Percentiles rank a stretch among this genome's conserved stretches.
Evolutionary conservation across 805 yeast species (phyloP).

Genomic region (Metschnikowia lunata): DNA sequence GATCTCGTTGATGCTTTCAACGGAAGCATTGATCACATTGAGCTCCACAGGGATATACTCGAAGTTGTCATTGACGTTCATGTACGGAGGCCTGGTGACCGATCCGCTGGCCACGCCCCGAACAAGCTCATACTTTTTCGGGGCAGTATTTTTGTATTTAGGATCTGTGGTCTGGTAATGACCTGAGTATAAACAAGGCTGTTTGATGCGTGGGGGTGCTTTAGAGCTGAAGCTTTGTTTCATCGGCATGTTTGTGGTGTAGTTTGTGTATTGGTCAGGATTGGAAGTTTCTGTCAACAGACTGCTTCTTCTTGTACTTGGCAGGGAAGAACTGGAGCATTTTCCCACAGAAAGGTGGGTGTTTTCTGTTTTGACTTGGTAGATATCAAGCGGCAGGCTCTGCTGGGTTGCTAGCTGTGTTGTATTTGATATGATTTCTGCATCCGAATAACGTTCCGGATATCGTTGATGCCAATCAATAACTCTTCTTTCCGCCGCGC

Average conservation of each 20-base stretch:
- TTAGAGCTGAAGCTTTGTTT: not conserved
- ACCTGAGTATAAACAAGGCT: constrained; percentile 2
- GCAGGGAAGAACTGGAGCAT: constrained; percentile 1
- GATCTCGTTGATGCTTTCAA: constrained; percentile 48
- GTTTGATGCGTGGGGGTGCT: not conserved
- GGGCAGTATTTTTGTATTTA: not conserved
- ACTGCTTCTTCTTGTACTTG: constrained; percentile 7
- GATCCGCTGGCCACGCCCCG: constrained; percentile 58
- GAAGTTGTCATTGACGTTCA: constrained; percentile 22
- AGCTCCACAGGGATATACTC: constrained; percentile 46
- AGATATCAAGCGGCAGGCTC: constrained; percentile 2
- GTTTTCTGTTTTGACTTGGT: not conserved
- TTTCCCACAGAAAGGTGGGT: not conserved
- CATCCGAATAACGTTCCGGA: no score
- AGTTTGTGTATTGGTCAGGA: constrained; percentile 4
- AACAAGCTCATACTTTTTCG: constrained; percentile 38
- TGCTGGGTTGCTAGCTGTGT: not conserved
- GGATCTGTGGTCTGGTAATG: constrained; percentile 1
- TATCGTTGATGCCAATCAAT: no score
- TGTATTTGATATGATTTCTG: no score
- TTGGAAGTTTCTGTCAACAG: constrained; percentile 1
- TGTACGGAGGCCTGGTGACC: constrained; percentile 51
- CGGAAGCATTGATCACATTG: constrained; percentile 40
- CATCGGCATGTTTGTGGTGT: constrained; percentile 1
- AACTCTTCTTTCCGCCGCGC: no score